Evolutionary conservation across 164 flowering plant genomes (phyloP).

Genomic region (Nymphaea thermarum): DNA sequence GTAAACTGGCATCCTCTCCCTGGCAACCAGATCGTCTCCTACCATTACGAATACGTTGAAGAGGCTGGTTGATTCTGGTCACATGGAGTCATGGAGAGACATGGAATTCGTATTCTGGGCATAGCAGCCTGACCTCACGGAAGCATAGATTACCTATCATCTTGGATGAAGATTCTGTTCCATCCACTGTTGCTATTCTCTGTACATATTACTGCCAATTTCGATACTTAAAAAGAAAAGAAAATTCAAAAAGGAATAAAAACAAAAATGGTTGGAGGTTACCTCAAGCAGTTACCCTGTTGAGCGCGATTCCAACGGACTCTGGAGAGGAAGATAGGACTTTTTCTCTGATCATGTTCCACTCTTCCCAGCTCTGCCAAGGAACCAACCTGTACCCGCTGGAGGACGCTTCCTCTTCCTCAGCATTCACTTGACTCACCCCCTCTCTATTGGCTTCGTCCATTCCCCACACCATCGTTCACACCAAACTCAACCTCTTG

Average conservation of each 20-base stretch:
- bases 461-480: no score
- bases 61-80: not conserved
- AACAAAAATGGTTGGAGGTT: not conserved
- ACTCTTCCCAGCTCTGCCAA: slow-evolving; percentile 83
- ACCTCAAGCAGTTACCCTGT: slow-evolving; percentile 29
- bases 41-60: no score
- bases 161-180: no score
- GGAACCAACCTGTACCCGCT: slow-evolving; percentile 49
- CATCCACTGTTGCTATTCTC: no score
- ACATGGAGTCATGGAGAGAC: not conserved
- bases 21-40: not conserved
- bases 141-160: not conserved
- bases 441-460: no score
- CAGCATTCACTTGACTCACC: no score
- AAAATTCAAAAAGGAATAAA: not conserved
- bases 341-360: slow-evolving; percentile 55
- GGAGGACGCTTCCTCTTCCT: not conserved
- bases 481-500: no score
- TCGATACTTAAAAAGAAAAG: not conserved
- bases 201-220: not conserved
- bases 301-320: slow-evolving; percentile 38
- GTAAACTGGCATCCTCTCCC: not conserved
- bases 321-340: slow-evolving; percentile 59
- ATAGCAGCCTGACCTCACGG: not conserved
- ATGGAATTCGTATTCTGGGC: not conserved